phyloP scores from a whole-genome alignment of 163 green algal genomes.

The Prototheca cutis region DNA sequence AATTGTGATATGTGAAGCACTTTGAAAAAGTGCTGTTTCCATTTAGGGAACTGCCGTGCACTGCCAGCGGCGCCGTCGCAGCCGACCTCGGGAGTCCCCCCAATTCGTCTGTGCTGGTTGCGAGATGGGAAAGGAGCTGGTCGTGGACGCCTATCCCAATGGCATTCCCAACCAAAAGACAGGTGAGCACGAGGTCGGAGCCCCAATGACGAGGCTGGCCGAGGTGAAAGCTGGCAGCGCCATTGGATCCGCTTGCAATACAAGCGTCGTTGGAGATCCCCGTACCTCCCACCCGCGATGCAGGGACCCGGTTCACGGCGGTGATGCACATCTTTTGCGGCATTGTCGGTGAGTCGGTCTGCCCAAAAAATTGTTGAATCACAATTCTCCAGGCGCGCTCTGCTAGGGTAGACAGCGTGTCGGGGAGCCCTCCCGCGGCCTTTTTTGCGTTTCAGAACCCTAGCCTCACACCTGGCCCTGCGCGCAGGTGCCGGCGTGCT shows the following conservation, averaged over 20 bases:
- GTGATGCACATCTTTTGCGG: slow-evolving; percentile 13
- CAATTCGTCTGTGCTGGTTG: neutral
- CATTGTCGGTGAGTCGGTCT: neutral
- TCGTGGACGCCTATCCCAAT: slow-evolving; percentile 1
- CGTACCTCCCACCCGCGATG: neutral
- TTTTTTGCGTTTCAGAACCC: neutral
- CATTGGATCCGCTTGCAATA: too few relatives aligned
- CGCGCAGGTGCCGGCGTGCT: slow-evolving; percentile 12
- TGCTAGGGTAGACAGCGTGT: too few relatives aligned
- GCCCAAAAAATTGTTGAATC: neutral
- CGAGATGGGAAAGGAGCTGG: neutral
- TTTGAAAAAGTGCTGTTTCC: neutral
- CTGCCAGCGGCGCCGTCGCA: too few relatives aligned
- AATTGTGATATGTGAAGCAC: neutral
- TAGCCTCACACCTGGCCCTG: neutral
- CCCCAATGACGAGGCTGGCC: too few relatives aligned
- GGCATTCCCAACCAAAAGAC: slow-evolving; percentile 14
- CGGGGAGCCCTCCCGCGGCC: neutral
- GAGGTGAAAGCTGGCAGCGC: neutral
- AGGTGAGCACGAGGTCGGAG: neutral
- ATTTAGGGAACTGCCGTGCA: neutral
- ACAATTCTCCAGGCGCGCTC: neutral
- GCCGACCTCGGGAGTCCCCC: too few relatives aligned
- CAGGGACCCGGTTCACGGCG: slow-evolving; percentile 2
- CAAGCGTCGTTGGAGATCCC: neutral